Conservation (phyloP, 2,329 filamentous ascomycete species). For the Hypoxylon sp. region DNA sequence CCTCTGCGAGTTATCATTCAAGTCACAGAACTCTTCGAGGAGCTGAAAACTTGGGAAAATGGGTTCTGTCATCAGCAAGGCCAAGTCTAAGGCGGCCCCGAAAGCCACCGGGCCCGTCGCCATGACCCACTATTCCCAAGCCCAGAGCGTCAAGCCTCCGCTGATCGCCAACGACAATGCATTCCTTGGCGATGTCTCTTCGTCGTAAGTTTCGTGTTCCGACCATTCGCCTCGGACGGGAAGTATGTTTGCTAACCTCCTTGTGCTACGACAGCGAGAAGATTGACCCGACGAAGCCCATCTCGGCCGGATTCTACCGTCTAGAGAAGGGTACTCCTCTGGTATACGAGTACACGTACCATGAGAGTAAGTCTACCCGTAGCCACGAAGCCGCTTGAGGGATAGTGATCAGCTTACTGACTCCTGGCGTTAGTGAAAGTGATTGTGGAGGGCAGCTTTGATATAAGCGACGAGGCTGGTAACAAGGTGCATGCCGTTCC, state of each 20-base stretch:
- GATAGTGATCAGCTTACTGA: background rate
- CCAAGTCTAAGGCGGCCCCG: conserved; percentile 23
- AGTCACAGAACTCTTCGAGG: background rate
- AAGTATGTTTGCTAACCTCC: conserved; percentile 10
- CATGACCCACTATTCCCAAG: conserved; percentile 59
- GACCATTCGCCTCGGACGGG: too few relatives aligned
- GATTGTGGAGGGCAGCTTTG: conserved; percentile 71
- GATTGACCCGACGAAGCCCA: conserved; percentile 63
- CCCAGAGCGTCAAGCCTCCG: conserved; percentile 69
- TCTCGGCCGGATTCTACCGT: conserved; percentile 71
- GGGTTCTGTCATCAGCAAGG: conserved; percentile 32
- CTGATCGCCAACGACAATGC: conserved; percentile 74
- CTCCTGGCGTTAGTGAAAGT: conserved; percentile 63
- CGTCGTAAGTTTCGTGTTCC: conserved; percentile 51
- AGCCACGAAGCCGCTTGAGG: background rate
- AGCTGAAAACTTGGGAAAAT: conserved; percentile 4
- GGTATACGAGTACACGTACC: conserved; percentile 73
- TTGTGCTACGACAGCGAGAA: conserved; percentile 44
- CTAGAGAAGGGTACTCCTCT: conserved; percentile 72
- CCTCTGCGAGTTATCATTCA: background rate
- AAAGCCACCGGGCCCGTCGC: conserved; percentile 21
- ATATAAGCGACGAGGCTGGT: conserved; percentile 69
- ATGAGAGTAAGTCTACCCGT: conserved; percentile 57
- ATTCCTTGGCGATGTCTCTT: conserved; percentile 69
- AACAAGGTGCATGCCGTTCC: conserved; percentile 64